Base-by-base conservation (phyloP, 2,329 filamentous ascomycete species). In the Fusarium scirpi region DNA sequence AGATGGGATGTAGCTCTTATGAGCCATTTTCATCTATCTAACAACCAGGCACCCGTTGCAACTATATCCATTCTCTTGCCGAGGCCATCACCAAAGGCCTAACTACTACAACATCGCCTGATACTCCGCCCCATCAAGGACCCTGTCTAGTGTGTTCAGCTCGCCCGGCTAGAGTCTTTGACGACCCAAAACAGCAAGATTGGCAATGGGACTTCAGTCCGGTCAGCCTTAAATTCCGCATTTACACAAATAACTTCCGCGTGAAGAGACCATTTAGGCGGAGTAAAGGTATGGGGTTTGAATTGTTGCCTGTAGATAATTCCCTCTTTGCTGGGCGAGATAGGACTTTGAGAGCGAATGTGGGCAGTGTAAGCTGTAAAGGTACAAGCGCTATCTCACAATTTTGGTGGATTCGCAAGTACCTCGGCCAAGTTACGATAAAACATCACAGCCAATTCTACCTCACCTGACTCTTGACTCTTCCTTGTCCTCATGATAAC, bases 111-210 rank as follows among this genome's bases (percentile, higher is more conserved):
- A 20, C 27, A 38, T 62, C 57, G 46, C 52, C 62, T 49, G 30
- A 55, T 60, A 58, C 68, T 72, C 53, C 61, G 69, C 69, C 64
- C 47, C 68, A 54, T 47, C 41, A 51, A 55, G 40, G 55, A 25
- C 54, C 56, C 41, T 48, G 67, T 41, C 40, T 55, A 49, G 34
- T 30, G 52, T 45, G 29, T 49, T 69, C 65, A 68, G 64, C 61
- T 63, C 54, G 62, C 62, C 51, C 62, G 53, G 38, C 40, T 65
- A 46, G 56, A 58, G 60, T 46, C 54, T 53, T 52, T 52, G 16
- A 25, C 32, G 10, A 9, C 49, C 49, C 34, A 57, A 66, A 68
- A 61, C 56, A 71, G 69, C 56, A 71, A 63, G 58, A 55, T 66
- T 62, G 43, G 47, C 46, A 41, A 27, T 44, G 30, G 45, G 18